phyloP scores from a whole-genome alignment of 2,329 filamentous ascomycete species.

The Dryadomyces quercivorus region DNA sequence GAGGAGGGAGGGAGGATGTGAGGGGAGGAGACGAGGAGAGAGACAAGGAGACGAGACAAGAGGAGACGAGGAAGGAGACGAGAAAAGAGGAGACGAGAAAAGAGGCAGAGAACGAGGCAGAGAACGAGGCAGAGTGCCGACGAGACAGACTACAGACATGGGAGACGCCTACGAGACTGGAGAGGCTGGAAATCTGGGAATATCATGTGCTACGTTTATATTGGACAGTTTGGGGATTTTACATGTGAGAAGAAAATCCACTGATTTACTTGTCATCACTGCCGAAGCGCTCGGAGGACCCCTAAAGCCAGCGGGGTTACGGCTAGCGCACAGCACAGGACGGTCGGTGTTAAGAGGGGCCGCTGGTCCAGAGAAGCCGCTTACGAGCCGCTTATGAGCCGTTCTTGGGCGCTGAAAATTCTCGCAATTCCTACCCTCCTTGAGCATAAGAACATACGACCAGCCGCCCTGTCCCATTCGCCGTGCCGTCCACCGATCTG shows the following conservation, averaged over 20 bases:
- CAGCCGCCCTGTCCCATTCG: too few relatives aligned
- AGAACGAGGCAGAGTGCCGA: too few relatives aligned
- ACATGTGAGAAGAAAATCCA: neutral
- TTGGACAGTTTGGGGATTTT: neutral
- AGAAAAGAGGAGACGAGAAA: too few relatives aligned
- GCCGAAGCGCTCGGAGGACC: too few relatives aligned
- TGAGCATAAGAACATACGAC: too few relatives aligned
- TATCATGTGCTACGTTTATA: neutral
- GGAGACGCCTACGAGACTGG: too few relatives aligned
- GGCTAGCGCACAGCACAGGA: neutral
- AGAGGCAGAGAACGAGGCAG: too few relatives aligned
- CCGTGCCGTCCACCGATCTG: too few relatives aligned
- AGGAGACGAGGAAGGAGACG: too few relatives aligned
- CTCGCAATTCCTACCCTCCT: neutral
- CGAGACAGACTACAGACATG: too few relatives aligned
- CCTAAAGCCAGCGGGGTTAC: neutral
- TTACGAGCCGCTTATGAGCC: neutral
- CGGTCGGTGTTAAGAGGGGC: slow-evolving; percentile 4
- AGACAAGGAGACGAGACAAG: neutral
- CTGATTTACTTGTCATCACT: neutral
- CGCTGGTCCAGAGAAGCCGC: neutral
- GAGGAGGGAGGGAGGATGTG: neutral
- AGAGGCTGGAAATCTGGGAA: too few relatives aligned
- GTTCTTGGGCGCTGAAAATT: neutral
- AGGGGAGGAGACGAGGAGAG: neutral